Percentiles rank a stretch among this genome's conserved stretches.
Evolutionary conservation across 345 rosid species (phyloP).

Genomic region (Moricandia moricandioides): DNA sequence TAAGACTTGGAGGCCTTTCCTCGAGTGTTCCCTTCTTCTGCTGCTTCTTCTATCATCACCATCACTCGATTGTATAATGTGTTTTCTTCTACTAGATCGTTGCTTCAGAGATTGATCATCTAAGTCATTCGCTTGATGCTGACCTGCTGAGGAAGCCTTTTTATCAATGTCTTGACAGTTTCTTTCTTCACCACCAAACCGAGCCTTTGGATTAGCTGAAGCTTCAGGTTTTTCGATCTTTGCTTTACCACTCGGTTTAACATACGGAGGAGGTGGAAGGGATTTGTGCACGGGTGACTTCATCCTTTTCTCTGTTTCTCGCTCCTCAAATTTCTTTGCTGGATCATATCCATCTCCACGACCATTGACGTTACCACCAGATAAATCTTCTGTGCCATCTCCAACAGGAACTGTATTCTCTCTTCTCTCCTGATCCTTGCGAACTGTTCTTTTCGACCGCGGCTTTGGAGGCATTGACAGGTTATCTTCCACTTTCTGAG

Average conservation of each 20-base stretch:
- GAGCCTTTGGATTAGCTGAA: conserved; percentile 21
- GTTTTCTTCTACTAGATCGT: conserved; percentile 61
- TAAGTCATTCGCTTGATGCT: conserved; percentile 32
- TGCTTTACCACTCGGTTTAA: conserved; percentile 44
- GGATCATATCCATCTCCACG: conserved; percentile 30
- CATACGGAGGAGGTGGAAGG: conserved; percentile 80
- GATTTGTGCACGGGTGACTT: conserved; percentile 43
- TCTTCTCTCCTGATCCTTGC: conserved; percentile 43
- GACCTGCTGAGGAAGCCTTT: conserved; percentile 24
- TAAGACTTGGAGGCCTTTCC: conserved; percentile 60
- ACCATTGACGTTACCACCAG: conserved; percentile 31
- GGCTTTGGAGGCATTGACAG: conserved; percentile 44
- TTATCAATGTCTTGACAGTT: conserved; percentile 36
- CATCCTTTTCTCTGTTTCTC: conserved; percentile 39
- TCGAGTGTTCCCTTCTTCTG: conserved; percentile 66
- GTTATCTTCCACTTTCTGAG: conserved; percentile 40
- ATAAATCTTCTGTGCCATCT: conserved; percentile 24
- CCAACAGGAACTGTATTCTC: conserved; percentile 44
- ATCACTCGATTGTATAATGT: conserved; percentile 40
- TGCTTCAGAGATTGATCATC: conserved; percentile 49
- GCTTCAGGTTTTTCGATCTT: conserved; percentile 38
- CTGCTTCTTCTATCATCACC: conserved; percentile 41
- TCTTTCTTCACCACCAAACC: conserved; percentile 31
- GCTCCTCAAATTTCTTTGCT: conserved; percentile 38
- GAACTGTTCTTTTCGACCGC: conserved; percentile 44